phyloP scores from a whole-genome alignment of 306 rosid genomes.

The Dryas drummondii region DNA sequence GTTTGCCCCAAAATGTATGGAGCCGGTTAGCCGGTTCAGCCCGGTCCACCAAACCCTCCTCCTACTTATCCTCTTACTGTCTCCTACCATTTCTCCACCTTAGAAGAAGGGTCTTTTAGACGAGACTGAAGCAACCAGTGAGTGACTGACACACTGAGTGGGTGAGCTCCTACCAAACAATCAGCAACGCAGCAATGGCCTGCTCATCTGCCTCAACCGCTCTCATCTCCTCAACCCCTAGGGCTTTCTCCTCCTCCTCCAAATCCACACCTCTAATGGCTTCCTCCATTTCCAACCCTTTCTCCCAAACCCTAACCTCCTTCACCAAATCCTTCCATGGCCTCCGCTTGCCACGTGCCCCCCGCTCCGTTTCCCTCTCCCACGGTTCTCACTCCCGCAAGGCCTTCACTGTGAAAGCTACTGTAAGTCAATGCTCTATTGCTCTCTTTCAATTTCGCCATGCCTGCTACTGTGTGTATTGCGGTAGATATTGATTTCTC shows the following conservation, averaged over 20 bases:
- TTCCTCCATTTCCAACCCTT: slow-evolving; percentile 31
- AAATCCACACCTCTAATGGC: slow-evolving; percentile 34
- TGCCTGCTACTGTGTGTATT: neutral
- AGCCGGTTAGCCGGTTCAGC: slow-evolving; percentile 8
- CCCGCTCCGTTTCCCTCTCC: slow-evolving; percentile 45
- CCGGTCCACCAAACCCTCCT: neutral
- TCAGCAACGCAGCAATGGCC: slow-evolving; percentile 36
- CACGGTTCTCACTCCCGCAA: slow-evolving; percentile 41
- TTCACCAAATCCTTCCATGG: slow-evolving; percentile 63
- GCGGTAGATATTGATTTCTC: neutral
- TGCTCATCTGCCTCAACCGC: slow-evolving; percentile 58
- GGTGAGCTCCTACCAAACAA: slow-evolving; percentile 4
- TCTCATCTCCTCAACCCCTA: slow-evolving; percentile 59
- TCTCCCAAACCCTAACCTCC: slow-evolving; percentile 43
- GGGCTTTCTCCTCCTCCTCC: slow-evolving; percentile 51
- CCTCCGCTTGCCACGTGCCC: slow-evolving; percentile 52
- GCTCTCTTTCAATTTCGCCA: neutral
- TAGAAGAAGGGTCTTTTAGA: neutral
- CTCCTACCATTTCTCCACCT: slow-evolving; percentile 11
- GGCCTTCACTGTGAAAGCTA: slow-evolving; percentile 65
- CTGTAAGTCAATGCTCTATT: slow-evolving; percentile 37
- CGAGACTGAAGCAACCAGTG: neutral
- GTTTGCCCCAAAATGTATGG: slow-evolving; percentile 6
- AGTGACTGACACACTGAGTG: neutral
- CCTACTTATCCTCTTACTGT: slow-evolving; percentile 17